Evolutionary conservation across 2,329 filamentous ascomycete species (phyloP), one percentile per base, ranked within the genome.

Genomic region (Curvularia lunata): DNA sequence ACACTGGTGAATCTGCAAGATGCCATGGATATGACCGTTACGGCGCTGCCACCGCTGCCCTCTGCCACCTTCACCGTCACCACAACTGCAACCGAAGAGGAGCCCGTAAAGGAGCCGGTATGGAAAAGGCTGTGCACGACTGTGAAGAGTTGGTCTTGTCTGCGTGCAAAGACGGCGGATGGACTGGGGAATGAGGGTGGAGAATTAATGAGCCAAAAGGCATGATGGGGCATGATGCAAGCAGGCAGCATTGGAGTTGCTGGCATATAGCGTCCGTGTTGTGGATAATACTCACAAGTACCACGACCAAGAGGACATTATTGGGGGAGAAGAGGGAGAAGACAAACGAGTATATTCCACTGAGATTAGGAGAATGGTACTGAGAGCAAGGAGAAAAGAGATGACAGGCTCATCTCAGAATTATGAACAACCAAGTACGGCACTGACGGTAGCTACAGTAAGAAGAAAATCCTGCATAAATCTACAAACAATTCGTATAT

Each of bases 1-100:
- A 62, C 58, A 0, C 55, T 65, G 9, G 55, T 37, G 1, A 54
- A 63, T 19, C 34, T 64, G 4, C 37, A 45, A 25, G 61, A 63
- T 5, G 59, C 58, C 3, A 52, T 55, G 27, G 58, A 64, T 19
- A 48, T 23, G 16, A 58, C 13, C 4, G 48, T 65, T 2, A 66
- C 64, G 5, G 64, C 64, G 1, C 51, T 66, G 5, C 64, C 64
- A 0, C 42, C 23, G 8, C 46, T 50, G 0, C 32, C 43, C 12
- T 5, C 25, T 23, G 10, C 7, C 23, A 21, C 18, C 16, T n/a
- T 28, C 25, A 21, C 7, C 16, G 10, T 30, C 8, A 19, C 23
- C 10, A n/a, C 41, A 23, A 16, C 10, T 16, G 30, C 30, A 16
- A n/a, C 32, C 2, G 9, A 30, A 6, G 12, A 34, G 32, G 34